A percentile compares a stretch with the other conserved stretches of the same genome.
Evolutionary conservation across 2,329 filamentous ascomycete species (phyloP).

Genomic region (Aspergillus pseudoviridinutans): DNA sequence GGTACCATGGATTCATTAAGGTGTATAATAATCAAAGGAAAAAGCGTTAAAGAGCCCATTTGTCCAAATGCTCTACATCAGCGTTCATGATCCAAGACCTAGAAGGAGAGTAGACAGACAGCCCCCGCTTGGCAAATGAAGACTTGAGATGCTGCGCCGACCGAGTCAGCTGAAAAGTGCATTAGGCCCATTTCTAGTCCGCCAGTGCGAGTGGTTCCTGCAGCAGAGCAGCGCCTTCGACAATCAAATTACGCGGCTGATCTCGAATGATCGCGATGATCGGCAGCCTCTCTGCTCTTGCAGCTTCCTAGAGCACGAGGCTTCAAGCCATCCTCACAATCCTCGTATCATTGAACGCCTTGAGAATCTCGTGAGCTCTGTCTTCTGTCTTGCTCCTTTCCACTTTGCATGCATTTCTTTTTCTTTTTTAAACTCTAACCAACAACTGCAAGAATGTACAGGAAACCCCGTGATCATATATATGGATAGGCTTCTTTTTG

Average conservation of each 20-base stretch:
- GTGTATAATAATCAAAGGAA: background rate
- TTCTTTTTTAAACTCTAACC: background rate
- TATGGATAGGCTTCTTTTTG: background rate
- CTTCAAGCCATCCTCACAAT: background rate
- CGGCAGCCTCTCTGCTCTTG: background rate
- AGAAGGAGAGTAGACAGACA: background rate
- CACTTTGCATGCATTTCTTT: background rate
- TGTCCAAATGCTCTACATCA: background rate
- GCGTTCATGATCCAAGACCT: background rate
- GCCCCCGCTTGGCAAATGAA: background rate
- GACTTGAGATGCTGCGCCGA: background rate
- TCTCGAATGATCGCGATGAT: slow-evolving; percentile 4
- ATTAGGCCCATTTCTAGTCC: slow-evolving; percentile 16
- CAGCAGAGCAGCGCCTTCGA: slow-evolving; percentile 19
- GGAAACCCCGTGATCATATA: slow-evolving; percentile 6
- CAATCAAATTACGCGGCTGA: background rate
- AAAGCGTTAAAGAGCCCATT: background rate
- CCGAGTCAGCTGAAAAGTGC: slow-evolving; percentile 24
- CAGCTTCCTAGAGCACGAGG: background rate
- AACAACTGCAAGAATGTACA: background rate
- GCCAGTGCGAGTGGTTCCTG: slow-evolving; percentile 24
- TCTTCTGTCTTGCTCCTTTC: background rate
- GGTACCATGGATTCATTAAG: background rate
- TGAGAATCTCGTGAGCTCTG: background rate
- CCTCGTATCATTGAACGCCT: background rate